Base-by-base conservation (phyloP, 139 green algal species). In the Chlamydomonas applanata region DNA sequence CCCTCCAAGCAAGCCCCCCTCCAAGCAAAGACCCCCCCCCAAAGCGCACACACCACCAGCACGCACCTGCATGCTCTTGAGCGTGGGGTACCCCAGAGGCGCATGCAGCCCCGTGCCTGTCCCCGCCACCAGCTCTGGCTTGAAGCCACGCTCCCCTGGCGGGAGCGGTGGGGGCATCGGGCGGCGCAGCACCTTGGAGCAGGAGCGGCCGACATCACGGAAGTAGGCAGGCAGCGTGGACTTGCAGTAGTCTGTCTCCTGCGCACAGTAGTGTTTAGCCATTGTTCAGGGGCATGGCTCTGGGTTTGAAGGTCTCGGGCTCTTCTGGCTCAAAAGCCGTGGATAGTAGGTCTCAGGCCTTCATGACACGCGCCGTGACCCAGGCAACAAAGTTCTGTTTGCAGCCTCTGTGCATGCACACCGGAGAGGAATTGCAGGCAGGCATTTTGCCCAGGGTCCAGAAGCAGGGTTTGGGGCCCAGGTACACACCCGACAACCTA, bases 21-120 rank as follows among this genome's bases (percentile, higher is more conserved):
- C 17, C 11, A 11, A 63, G 54, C 54, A 87, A 62, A 19, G n/a
- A n/a, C n/a, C n/a, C n/a, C n/a, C n/a, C n/a, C 91, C 92, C 81
- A 98, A 89, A 30, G 97, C 90, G 72, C 93, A 91, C 17, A 96
- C 88, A 20, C 88, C 88, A 0, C 78, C 88, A n/a, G n/a, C n/a
- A n/a, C 62, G 30, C 45, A 87, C 69, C 59, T 79, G 65, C 33
- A 96, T 79, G 0, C 85, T 91, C 53, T 82, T 81, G 34, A 97
- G 78, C 0, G 91, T 95, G 63, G 92, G 89, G 72, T 91, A 94
- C 17, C 91, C 93, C 2, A 81, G 44, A 0, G 89, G 87, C 4
- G 71, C 77, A 5, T 40, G 27, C 9, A 81, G 69, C 27, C 92
- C 92, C 0, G 80, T 82, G 13, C 78, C 80, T 0, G 87, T 94